Evolutionary conservation across 2,329 filamentous ascomycete species (phyloP).

Genomic region (Trichoderma semiorbis): DNA sequence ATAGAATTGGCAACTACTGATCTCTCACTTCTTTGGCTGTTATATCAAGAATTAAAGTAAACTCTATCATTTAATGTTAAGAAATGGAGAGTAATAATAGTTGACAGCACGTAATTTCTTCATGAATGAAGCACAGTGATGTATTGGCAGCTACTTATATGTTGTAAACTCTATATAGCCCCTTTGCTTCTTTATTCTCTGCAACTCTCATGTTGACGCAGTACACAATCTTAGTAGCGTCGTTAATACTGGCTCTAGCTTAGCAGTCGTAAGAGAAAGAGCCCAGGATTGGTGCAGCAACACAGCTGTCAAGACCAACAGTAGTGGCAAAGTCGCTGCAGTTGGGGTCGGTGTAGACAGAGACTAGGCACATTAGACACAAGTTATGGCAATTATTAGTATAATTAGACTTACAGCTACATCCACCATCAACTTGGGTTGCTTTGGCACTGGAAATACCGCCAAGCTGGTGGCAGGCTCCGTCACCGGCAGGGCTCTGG

Average conservation of each 20-base stretch:
- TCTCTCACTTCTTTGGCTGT: not conserved
- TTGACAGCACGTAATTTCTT: not conserved
- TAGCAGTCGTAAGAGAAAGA: not conserved
- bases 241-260: not conserved
- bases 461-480: not conserved
- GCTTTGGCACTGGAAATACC: conserved; percentile 1
- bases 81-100: not conserved
- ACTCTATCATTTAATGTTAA: no score
- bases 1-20: not conserved
- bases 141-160: not conserved
- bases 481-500: not conserved
- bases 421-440: not conserved
- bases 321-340: not conserved
- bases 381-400: not conserved
- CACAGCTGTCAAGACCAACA: not conserved
- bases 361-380: not conserved
- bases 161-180: not conserved
- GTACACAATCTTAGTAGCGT: not conserved
- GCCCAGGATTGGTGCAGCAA: not conserved
- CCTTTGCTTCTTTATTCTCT: not conserved
- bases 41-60: not conserved
- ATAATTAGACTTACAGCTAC: not conserved
- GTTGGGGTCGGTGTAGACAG: not conserved
- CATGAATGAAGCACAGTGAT: not conserved
- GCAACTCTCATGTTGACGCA: not conserved